Conservation (phyloP, 495 filamentous ascomycete species). For the Glutinoglossum americanum region DNA sequence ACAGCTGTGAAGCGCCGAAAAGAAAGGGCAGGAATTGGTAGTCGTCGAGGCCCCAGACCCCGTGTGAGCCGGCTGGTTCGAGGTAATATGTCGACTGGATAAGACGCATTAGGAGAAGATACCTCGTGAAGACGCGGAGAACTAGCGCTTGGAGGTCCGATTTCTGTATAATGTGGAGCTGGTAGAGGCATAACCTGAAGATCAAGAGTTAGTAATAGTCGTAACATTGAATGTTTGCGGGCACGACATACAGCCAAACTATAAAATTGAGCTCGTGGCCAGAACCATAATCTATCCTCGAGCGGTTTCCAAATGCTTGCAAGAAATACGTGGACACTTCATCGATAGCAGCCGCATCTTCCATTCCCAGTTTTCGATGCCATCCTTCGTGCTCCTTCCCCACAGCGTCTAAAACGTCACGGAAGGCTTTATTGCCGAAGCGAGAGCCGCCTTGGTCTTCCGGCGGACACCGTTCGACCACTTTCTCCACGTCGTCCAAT, state of each 20-base stretch:
- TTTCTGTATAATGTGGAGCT: constrained; percentile 40
- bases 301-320: constrained; percentile 64
- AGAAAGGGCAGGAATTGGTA: constrained; percentile 96
- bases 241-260: constrained; percentile 41
- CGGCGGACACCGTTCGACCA: constrained; percentile 47
- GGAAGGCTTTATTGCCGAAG: constrained; percentile 87
- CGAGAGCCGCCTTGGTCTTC: constrained; percentile 69
- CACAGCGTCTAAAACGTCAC: constrained; percentile 56
- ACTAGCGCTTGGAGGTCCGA: constrained; percentile 51
- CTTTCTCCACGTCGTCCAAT: constrained; percentile 39
- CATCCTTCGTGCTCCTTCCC: constrained; percentile 28
- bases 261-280: constrained; percentile 94
- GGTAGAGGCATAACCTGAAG: constrained; percentile 47
- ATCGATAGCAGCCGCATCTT: constrained; percentile 25
- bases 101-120: constrained; percentile 57
- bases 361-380: constrained; percentile 24
- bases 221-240: background rate
- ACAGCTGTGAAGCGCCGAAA: constrained; percentile 75
- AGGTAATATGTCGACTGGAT: constrained; percentile 84
- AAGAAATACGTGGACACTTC: constrained; percentile 65
- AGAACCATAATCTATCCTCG: constrained; percentile 89
- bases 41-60: constrained; percentile 95
- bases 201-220: background rate
- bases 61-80: constrained; percentile 84
- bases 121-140: constrained; percentile 57